Base-by-base conservation (phyloP, 768 basidiomycete genomes). In the Scleroderma citrinum region DNA sequence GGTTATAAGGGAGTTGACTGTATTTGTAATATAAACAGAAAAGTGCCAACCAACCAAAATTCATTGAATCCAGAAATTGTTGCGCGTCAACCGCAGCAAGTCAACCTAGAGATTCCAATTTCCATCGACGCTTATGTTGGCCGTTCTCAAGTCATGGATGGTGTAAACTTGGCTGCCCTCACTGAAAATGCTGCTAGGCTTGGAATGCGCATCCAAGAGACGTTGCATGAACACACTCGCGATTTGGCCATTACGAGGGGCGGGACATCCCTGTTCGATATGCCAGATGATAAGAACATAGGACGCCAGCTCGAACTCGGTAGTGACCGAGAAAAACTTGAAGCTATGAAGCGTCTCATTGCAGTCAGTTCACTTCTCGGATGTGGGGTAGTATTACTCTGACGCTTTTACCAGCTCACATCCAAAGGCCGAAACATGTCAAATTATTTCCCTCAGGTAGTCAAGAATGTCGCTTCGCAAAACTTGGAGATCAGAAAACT, bases 401-500 rank as follows among this genome's bases (percentile, higher is more conserved):
- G 26, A 20, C 14, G 30, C 32, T 44, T 48, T 46, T 32, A 35
- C 47, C 61, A 93, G 91, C 80, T 95, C 67, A 94, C 95, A 47
- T 92, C 90, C 34, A 94, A 95, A 72, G 85, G 85, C 43, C 84
- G 90, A 47, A 86, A 92, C 56, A 90, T 96, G 55, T 86, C 93
- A 21, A 81, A 85, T 52, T 94, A 92, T 77, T 98, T 98, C 61
- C 89, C 96, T 5, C 88, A 89, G 61, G 96, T 99, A 23, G 93
- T 97, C 59, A 97, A 94, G 74, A 94, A 94, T 59, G 95, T 98
- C 35, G 92, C 92, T 2, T 89, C 92, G 2, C 81, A 83, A 48
- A 90, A 91, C 61, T 81, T 98, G 43, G 92, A 96, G 67, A 86
- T 95, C 59, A 83, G 95, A 51, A 97, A 98, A 69, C 82, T 99